These are phyloP conservation scores for Diaporthe australafricana DNA, from an alignment of 2,329 filamentous ascomycete genomes.

Conservation along the genomic window DNA sequence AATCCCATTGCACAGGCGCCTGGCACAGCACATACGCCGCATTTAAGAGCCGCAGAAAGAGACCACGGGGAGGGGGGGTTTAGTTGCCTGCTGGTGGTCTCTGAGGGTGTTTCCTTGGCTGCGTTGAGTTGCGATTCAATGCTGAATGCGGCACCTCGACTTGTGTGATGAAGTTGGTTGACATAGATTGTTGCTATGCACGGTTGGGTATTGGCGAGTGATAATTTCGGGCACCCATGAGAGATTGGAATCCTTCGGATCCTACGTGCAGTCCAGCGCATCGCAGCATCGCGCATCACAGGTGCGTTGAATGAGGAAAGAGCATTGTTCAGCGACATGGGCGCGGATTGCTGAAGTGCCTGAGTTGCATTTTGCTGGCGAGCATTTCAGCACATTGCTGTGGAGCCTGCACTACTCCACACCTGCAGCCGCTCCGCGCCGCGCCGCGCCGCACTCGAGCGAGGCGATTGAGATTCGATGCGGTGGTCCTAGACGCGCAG, in stretches of 20 bases:
- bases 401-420: neutral
- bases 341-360: neutral
- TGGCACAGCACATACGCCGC: neutral
- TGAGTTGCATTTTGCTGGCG: neutral
- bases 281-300: neutral
- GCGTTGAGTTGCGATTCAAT: neutral
- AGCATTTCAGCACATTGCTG: neutral
- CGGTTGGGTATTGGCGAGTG: neutral
- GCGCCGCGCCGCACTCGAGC: too few relatives aligned
- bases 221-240: neutral
- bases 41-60: too few relatives aligned
- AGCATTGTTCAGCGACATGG: neutral
- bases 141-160: neutral
- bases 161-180: neutral
- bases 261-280: neutral
- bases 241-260: neutral
- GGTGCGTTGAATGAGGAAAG: too few relatives aligned
- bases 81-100: too few relatives aligned
- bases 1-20: neutral
- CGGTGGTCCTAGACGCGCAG: constrained; percentile 10
- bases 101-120: neutral
- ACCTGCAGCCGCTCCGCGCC: constrained; percentile 6
- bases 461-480: neutral
- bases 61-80: too few relatives aligned
- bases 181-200: neutral